Evolutionary conservation across 768 basidiomycete species (phyloP).

Genomic region (Lyophyllum shimeji): DNA sequence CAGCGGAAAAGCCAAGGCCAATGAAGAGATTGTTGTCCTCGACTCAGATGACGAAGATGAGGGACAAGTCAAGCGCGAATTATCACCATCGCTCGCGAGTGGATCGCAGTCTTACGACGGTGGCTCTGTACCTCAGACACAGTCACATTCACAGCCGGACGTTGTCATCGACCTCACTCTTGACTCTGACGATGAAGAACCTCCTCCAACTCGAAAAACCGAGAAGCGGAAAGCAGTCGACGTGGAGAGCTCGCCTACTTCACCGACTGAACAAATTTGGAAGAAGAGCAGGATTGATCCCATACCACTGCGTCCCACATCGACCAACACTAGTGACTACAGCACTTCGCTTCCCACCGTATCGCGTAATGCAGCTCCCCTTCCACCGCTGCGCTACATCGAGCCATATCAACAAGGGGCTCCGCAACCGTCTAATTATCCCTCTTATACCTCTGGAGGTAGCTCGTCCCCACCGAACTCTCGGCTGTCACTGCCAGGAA

Average conservation of each 20-base stretch:
- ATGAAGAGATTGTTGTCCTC: constrained; percentile 59
- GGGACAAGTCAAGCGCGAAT: constrained; percentile 70
- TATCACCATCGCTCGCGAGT: constrained; percentile 64
- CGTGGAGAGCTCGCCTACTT: constrained; percentile 37
- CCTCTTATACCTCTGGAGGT: neutral
- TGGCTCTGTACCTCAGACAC: constrained; percentile 24
- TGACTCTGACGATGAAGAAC: constrained; percentile 74
- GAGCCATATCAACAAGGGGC: constrained; percentile 8
- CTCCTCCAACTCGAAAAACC: constrained; percentile 29
- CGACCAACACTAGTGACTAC: constrained; percentile 15
- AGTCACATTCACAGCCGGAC: constrained; percentile 25
- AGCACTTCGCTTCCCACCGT: neutral
- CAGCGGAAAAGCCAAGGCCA: constrained; percentile 45
- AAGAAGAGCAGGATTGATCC: constrained; percentile 56
- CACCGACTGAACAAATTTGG: constrained; percentile 70
- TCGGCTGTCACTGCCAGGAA: constrained; percentile 14
- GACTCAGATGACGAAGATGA: constrained; percentile 83
- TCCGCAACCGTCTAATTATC: constrained; percentile 5
- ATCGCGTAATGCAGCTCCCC: constrained; percentile 11
- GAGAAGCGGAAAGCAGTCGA: constrained; percentile 65
- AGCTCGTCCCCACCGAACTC: constrained; percentile 5
- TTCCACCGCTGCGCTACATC: constrained; percentile 13
- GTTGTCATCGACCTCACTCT: constrained; percentile 85
- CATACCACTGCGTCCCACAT: constrained; percentile 10
- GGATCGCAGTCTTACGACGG: constrained; percentile 37